Percentiles rank a stretch among this genome's conserved stretches.
Evolutionary conservation across 176 grass and related monocot genomes (phyloP).

Genomic region (Panicum miliaceum): DNA sequence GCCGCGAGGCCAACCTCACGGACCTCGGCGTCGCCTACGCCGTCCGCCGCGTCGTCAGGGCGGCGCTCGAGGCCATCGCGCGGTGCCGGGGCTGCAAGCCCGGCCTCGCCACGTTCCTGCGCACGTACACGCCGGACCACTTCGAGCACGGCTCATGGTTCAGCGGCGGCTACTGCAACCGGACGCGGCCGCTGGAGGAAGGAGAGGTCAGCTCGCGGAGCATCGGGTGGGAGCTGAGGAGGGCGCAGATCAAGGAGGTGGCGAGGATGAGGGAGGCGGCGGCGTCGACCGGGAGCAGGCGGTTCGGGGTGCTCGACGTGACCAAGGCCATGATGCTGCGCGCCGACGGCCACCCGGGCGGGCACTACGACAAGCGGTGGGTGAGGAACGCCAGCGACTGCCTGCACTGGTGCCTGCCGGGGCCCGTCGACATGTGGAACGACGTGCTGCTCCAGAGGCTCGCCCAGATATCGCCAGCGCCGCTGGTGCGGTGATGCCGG

Average conservation of each 20-base stretch:
- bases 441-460: constrained; percentile 48
- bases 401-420: constrained; percentile 81
- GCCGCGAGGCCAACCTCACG: constrained; percentile 32
- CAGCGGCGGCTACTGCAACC: constrained; percentile 62
- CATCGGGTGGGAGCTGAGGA: constrained; percentile 58
- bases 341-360: constrained; percentile 77
- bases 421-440: constrained; percentile 86
- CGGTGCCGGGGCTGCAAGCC: constrained; percentile 40
- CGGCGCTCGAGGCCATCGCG: constrained; percentile 49
- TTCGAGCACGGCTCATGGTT: constrained; percentile 76
- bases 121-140: constrained; percentile 65
- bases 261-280: constrained; percentile 27
- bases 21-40: constrained; percentile 35
- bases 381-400: constrained; percentile 68
- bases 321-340: constrained; percentile 93
- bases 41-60: constrained; percentile 44
- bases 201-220: not conserved
- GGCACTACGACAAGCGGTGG: constrained; percentile 58
- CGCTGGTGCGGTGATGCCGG: not conserved
- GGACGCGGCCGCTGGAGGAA: constrained; percentile 57
- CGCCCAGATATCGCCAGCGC: constrained; percentile 7
- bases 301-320: constrained; percentile 71
- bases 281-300: not conserved
- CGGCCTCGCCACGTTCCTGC: constrained; percentile 45
- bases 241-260: constrained; percentile 65